These are phyloP conservation scores for Centrapalus pauciflorus DNA, from an alignment of 129 eudicot species.

Conservation along the genomic window DNA sequence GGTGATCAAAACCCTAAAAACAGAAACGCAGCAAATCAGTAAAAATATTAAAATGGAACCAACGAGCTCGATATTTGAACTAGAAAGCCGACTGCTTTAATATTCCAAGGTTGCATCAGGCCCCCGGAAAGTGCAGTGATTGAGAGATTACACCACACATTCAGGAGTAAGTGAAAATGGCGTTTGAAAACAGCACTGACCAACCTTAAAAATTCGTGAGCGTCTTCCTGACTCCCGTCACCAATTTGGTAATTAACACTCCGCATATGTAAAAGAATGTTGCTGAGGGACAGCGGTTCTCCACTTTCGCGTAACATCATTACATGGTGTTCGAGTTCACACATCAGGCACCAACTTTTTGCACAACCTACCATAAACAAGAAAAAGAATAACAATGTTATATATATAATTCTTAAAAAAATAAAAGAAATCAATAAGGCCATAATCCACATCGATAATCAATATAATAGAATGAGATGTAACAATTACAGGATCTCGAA, in stretches of 20 bases:
- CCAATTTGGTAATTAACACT: conserved; percentile 71
- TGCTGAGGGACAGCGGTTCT: conserved; percentile 71
- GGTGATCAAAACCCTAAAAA: conserved; percentile 74
- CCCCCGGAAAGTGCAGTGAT: neutral
- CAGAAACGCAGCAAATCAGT: neutral
- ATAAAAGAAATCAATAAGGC: neutral
- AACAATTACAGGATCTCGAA: conserved; percentile 58
- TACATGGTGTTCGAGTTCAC: conserved; percentile 89
- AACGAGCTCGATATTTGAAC: neutral
- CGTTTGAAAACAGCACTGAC: neutral
- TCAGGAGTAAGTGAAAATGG: too few relatives aligned
- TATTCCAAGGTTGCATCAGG: neutral
- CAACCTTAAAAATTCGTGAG: conserved; percentile 94
- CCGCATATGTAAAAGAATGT: conserved; percentile 67
- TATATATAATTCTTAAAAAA: too few relatives aligned
- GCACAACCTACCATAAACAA: conserved; percentile 41
- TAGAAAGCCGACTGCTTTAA: neutral
- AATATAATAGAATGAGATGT: conserved; percentile 2
- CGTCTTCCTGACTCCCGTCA: conserved; percentile 95
- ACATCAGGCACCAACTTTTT: conserved; percentile 87
- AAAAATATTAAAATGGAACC: neutral
- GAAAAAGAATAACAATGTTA: neutral
- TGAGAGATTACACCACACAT: too few relatives aligned
- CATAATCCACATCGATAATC: neutral
- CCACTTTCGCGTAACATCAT: conserved; percentile 52